Base-by-base conservation (phyloP, 768 basidiomycete genomes). In the Amyloporia xantha region DNA sequence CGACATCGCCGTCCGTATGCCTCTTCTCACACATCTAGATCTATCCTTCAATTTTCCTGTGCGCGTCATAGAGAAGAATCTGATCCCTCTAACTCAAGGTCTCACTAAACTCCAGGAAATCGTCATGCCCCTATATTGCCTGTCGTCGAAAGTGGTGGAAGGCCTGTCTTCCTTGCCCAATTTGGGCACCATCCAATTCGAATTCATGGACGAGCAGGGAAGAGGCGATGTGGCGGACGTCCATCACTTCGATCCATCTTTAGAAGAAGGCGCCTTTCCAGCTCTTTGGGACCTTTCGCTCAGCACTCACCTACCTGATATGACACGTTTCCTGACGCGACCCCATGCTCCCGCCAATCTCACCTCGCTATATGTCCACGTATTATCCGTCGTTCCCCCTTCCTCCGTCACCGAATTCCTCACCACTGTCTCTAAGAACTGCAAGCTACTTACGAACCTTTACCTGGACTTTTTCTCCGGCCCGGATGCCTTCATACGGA, bases 131-230 rank as follows among this genome's bases (percentile, higher is more conserved):
- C 69, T 74, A 4, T 84, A 71, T 51, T 71, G 72, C 41, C 53
- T 76, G 7, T 82, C 79, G 0, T 67, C 73, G 1, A 53, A 57
- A 1, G 53, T 81, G 17, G 62, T 77, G n/a, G 70, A 79, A 48
- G 57, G 66, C 2, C 62, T 78, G 13, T 77, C 80, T 5, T 67
- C 47, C 11, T 64, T 75, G 25, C 63, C 63, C 21, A 55, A 73
- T 41, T 70, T 84, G 0, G 62, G 63, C 4, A 55, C 68, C 5
- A 49, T 82, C n/a, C 77, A 81, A 46, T 83, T 80, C 48, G 75
- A 74, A 45, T 79, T 77, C 54, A 49, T 66, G n/a, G 54, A 63
- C 6, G 60, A 66, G 0, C 77, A 81, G 50, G 79, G 81, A 5
- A 59, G 54, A 12, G 81, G 81, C 0, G 62, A 71, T 38, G 60